Evolutionary conservation across 495 filamentous ascomycete species (phyloP), one percentile per base, ranked within the genome.

Genomic region (Penicillium cosmopolitanum): DNA sequence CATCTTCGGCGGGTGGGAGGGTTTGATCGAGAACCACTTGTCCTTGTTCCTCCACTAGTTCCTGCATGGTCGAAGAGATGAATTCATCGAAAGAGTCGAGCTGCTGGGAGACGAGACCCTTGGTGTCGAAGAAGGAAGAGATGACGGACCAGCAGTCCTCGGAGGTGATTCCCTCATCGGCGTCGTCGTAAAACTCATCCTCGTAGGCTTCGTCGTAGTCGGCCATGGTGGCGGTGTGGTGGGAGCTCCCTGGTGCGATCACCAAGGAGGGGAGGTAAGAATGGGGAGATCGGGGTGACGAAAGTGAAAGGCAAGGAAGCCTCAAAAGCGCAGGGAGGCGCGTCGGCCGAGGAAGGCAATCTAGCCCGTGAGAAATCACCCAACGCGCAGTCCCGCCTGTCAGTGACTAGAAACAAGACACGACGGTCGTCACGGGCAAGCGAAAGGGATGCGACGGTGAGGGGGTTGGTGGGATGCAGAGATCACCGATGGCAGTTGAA

Each of bases 71-170:
- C 4, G 89, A 91, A 35, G 85, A 84, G 50, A 94, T 89, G 68
- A 99, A 99, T 69, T 97, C 93, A 77, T 99, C 90, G 80, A 96
- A 99, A 3, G 95, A 99, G 72, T 98, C 93, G 58, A 98, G 84
- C 77, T 99, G 95, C 72, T 98, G 96, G 4, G 96, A 96, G 11
- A 98, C 96, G 19, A 99, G 84, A 66, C 96, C 94, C 77, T 97
- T 97, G 47, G 81, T 79, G 59, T 97, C 92, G 77, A 99, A 98
- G 79, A 97, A 98, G 1, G 96, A 88, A 28, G 89, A 90, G 70
- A 99, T 97, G 67, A 98, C 96, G 47, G 88, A 89, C 95, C 95
- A 99, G 77, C 91, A 96, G 72, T 98, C 95, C 76, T 98, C 95
- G 44, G 93, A 91, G 38, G 79, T 85, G 58, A 86, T 82, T 47